Evolutionary conservation across 768 basidiomycete genomes (phyloP), one percentile per base, ranked within the genome.

Genomic region (Sarcomyxa edulis): DNA sequence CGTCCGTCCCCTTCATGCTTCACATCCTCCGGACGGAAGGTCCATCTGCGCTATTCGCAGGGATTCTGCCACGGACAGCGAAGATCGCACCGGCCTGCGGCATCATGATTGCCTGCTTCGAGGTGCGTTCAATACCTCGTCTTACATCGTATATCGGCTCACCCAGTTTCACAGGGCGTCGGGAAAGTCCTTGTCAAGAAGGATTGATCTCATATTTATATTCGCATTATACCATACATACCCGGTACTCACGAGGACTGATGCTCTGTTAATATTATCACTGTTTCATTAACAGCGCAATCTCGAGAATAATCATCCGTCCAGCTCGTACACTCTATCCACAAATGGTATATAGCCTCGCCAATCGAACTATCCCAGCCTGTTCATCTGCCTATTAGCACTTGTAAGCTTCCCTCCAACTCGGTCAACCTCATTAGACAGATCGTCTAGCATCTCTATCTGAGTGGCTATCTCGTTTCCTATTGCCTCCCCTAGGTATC

Each of bases 71-170:
- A 35, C 81, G 96, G 26, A 80, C 94, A 37, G 91, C 81, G 29
- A 99, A 98, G 62, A 95, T 96, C 46, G 91, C 91, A 8, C 96
- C 96, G 26, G 96, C 95, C 28, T 99, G 96, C 60, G 95, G 95
- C 16, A 84, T 99, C 48, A 97, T 98, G 95, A 96, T 97, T 56
- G 80, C 88, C 40, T 93, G 84, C 58, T 98, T 84, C 55, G 94
- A 98, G 78, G 93, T 81, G 48, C 21, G 74, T 62, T 8, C 25
- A 6, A 11, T 2, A 30, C 14, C 26, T 37, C 24, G n/a, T 36
- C 41, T 23, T 16, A 18, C 19, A 25, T 18, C 40, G 32, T 32
- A 41, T 59, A 24, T 23, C 18, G 19, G 41, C 27, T 21, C 22
- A 27, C 39, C 32, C 59, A 16, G n/a, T 8, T 21, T 20, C 19